Evolutionary conservation across 169 alveolate species (phyloP), one percentile per base, ranked within the genome.

Genomic region (Eimeria zaria): DNA sequence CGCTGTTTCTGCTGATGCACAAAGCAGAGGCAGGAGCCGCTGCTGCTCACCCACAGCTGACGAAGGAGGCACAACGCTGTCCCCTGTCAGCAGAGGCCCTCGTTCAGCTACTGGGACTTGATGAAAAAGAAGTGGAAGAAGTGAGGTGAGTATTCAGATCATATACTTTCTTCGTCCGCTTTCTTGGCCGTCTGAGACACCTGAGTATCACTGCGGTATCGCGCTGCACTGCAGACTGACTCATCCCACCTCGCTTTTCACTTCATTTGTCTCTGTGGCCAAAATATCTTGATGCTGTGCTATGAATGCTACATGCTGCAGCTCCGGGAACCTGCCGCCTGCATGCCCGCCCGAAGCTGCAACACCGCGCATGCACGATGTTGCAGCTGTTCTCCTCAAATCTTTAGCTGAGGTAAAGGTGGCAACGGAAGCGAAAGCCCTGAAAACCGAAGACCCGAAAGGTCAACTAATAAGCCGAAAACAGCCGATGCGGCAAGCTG

Each of bases 341-440:
- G 92, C 92, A 55, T 60, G n/a, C 55, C 92, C 92, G 20, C 78
- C 74, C n/a, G 92, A 84, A 55, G 92, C 92, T 33, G 92, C 74
- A 84, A 84, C 92, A 5, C 92, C 92, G 60, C 78, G 92, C 16
- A 84, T 84, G 92, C 55, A 36, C 55, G 92, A 84, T 44, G 92
- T 84, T 58, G 58, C 92, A 44, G 74, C 48, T 27, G 48, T 62
- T 41, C 53, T 84, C 39, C 92, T 64, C 22, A 55, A 30, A 33
- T 41, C 74, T 36, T 51, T 53, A 24, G 92, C 92, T 7, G 78
- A 53, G 48, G 6, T 55, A 33, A 33, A 84, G 55, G 78, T 39
- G n/a, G 14, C 55, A 4, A 84, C 12, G 78, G 39, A 84, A 84
- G 18, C 39, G 78, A 81, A 53, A 48, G 3, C 85, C n/a, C 11